phyloP scores from a whole-genome alignment of 148 eudicot genomes.

The Persicaria maculosa region DNA sequence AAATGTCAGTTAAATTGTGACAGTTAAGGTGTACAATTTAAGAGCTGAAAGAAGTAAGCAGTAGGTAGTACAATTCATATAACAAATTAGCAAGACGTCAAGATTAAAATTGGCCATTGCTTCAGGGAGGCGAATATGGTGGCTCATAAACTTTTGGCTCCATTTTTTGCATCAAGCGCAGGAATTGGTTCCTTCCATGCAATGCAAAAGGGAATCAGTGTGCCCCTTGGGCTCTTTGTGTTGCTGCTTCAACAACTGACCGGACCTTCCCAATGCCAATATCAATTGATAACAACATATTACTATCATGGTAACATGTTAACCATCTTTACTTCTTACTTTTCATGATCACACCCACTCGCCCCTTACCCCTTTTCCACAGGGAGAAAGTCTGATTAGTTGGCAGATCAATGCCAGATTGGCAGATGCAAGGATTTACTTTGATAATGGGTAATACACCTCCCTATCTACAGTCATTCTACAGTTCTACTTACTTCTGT shows the following conservation, averaged over 20 bases:
- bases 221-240: conserved; percentile 10
- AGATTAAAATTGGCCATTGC: no score
- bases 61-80: not conserved
- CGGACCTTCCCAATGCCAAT: conserved; percentile 5
- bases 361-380: not conserved
- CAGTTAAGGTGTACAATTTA: not conserved
- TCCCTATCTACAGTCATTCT: not conserved
- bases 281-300: conserved; percentile 2
- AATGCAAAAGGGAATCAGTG: conserved; percentile 7
- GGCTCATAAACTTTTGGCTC: not conserved
- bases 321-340: conserved; percentile 1
- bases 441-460: not conserved
- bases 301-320: not conserved
- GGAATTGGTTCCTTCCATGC: conserved; percentile 14
- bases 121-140: no score
- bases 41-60: not conserved
- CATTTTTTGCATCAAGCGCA: conserved; percentile 2
- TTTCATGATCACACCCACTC: not conserved
- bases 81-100: not conserved
- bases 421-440: conserved; percentile 5
- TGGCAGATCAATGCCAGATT: conserved; percentile 6
- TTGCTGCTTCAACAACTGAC: conserved; percentile 13
- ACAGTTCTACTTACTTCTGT: not conserved
- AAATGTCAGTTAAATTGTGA: not conserved
- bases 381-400: conserved; percentile 9